phyloP scores from a whole-genome alignment of 768 basidiomycete species.

The Lenzites betulinus region DNA sequence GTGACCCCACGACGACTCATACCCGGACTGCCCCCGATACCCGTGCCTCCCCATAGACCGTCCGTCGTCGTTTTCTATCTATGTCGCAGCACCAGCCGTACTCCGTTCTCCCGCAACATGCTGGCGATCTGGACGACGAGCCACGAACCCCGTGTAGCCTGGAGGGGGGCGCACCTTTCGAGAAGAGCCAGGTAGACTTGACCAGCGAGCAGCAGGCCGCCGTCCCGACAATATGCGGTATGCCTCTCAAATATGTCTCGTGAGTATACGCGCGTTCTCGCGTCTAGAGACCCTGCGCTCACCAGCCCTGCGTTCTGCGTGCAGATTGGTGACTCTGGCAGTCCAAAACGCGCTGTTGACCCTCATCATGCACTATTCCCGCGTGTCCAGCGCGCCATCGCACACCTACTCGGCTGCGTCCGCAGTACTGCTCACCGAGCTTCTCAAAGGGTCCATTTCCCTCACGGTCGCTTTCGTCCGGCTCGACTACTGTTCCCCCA shows the following conservation, averaged over 20 bases:
- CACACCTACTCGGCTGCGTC: conserved; percentile 89
- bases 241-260: conserved; percentile 74
- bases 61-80: conserved; percentile 11
- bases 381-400: conserved; percentile 75
- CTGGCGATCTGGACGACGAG: conserved; percentile 24
- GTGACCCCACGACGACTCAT: conserved; percentile 5
- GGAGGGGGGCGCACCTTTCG: conserved; percentile 21
- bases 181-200: conserved; percentile 44
- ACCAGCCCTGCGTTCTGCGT: background rate
- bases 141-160: conserved; percentile 21
- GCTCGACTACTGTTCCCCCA: conserved; percentile 43
- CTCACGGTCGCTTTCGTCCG: conserved; percentile 78
- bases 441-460: conserved; percentile 90
- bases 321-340: conserved; percentile 81
- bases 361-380: conserved; percentile 96
- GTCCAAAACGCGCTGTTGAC: conserved; percentile 90
- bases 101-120: conserved; percentile 24
- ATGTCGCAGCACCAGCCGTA: conserved; percentile 30
- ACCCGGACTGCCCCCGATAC: conserved; percentile 23
- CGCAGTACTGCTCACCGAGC: conserved; percentile 92
- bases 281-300: background rate
- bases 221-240: conserved; percentile 61
- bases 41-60: conserved; percentile 17
- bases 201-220: conserved; percentile 36
- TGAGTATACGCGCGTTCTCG: conserved; percentile 23